Base-by-base conservation (phyloP, 2,329 filamentous ascomycete species). In the Penicillium sp. region DNA sequence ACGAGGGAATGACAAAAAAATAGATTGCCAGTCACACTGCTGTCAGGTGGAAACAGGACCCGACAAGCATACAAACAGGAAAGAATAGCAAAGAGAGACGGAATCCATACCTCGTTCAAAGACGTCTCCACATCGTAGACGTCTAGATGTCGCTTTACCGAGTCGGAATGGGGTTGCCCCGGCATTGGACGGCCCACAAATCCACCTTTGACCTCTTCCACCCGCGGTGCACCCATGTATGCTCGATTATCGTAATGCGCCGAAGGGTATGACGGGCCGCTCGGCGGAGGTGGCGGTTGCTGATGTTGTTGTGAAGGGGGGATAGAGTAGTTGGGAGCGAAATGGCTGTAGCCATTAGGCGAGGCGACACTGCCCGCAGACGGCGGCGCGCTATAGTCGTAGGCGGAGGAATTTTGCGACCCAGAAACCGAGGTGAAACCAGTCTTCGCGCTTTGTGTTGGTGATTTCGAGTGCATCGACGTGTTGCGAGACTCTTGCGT, bases 81-180 rank as follows among this genome's bases (percentile, higher is more conserved):
- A 47, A 53, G 17, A 2, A 40, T 37, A 38, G 37, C 6, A 24
- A 30, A 10, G 6, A 45, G 56, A 53, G 12, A 33, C 30, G 30
- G 44, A 64, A 61, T 59, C 60, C 79, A 64, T 74, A 83, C 81
- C 74, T 83, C 81, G 65, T 80, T 80, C 40, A 82, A 72, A 9
- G 80, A 80, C 33, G 78, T 73, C 67, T 82, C 86, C 28, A 89
- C 74, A 71, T 89, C 87, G 64, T 86, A 89, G 53, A 83, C 81
- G 44, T 89, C 87, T 3, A 89, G 76, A 73, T 89, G 86, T 42
- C 87, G 82, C 72, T 89, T 89, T n/a, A 88, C 83, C 49, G 79
- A 76, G 54, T 83, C 81, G 56, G 72, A 73, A 62, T 80, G 80
- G 24, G 76, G 73, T 50, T 71, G 75, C 47, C 61, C 67, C 40